Conservation (phyloP, 1,284 basidiomycete species). For the Jaminaea rosea region DNA sequence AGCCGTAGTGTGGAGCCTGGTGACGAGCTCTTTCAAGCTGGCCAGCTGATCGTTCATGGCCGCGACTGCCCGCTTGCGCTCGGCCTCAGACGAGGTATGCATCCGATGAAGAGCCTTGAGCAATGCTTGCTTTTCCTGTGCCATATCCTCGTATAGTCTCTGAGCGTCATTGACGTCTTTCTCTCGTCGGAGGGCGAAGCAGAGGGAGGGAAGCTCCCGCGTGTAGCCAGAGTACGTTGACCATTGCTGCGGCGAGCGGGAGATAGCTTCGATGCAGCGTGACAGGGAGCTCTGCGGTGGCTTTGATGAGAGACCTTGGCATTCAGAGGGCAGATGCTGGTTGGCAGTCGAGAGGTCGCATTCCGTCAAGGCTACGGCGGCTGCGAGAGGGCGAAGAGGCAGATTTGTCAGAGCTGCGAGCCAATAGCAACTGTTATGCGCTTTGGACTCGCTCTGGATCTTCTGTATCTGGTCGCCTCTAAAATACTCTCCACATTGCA, state of each 20-base stretch:
- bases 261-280: constrained; percentile 10
- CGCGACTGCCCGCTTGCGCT: too few species aligned
- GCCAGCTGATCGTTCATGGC: too few species aligned
- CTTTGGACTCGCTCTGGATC: too few species aligned
- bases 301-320: neutral
- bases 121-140: neutral
- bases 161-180: constrained; percentile 7
- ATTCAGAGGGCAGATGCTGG: constrained; percentile 1
- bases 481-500: too few species aligned
- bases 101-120: neutral
- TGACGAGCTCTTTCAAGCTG: too few species aligned
- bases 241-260: constrained; percentile 17
- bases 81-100: too few species aligned
- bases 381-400: constrained; percentile 4
- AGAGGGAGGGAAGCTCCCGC: constrained; percentile 18
- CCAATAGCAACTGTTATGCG: too few species aligned
- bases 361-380: constrained; percentile 1
- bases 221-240: constrained; percentile 22
- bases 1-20: too few species aligned
- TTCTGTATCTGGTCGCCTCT: too few species aligned
- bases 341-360: constrained; percentile 4
- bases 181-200: constrained; percentile 17
- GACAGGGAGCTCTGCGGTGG: neutral
- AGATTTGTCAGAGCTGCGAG: too few species aligned
- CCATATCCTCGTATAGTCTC: neutral